A percentile compares a stretch with the other conserved stretches of the same genome.
These are phyloP conservation scores for Myxozyma monticola DNA, from an alignment of 805 yeast genomes.

Conservation along the genomic window DNA sequence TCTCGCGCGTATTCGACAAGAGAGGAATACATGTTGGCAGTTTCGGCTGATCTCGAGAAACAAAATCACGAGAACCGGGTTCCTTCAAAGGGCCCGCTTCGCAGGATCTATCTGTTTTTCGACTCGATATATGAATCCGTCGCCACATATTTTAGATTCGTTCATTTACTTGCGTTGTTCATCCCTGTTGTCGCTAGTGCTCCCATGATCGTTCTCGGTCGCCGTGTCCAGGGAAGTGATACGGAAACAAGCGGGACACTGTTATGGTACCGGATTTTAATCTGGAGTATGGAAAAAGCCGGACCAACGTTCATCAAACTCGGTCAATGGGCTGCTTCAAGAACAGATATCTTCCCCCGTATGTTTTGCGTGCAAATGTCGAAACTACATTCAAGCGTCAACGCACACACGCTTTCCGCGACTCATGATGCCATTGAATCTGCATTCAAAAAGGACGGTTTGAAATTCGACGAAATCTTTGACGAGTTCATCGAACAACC, in stretches of 20 bases:
- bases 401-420: conserved; percentile 61
- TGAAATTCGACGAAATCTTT: conserved; percentile 68
- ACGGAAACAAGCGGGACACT: conserved; percentile 59
- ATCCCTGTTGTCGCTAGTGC: conserved; percentile 63
- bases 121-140: conserved; percentile 4
- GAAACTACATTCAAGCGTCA: conserved; percentile 77
- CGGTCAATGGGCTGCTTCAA: conserved; percentile 99
- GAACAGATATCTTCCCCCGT: conserved; percentile 86
- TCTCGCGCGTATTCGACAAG: conserved; percentile 13
- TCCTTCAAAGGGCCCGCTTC: background rate
- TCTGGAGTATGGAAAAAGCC: conserved; percentile 71
- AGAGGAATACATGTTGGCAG: conserved; percentile 22
- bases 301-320: conserved; percentile 81
- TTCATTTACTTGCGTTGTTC: conserved; percentile 65
- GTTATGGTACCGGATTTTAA: conserved; percentile 67
- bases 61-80: conserved; percentile 1
- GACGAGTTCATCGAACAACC: conserved; percentile 75
- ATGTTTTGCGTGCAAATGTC: conserved; percentile 77
- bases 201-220: conserved; percentile 61
- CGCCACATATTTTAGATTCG: too few species aligned
- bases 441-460: conserved; percentile 53
- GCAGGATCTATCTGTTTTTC: background rate
- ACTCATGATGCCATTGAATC: conserved; percentile 60
- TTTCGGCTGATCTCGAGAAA: conserved; percentile 11
- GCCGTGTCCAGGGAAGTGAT: conserved; percentile 36